phyloP scores from a whole-genome alignment of 495 filamentous ascomycete genomes.

The Xylaria grammica region DNA sequence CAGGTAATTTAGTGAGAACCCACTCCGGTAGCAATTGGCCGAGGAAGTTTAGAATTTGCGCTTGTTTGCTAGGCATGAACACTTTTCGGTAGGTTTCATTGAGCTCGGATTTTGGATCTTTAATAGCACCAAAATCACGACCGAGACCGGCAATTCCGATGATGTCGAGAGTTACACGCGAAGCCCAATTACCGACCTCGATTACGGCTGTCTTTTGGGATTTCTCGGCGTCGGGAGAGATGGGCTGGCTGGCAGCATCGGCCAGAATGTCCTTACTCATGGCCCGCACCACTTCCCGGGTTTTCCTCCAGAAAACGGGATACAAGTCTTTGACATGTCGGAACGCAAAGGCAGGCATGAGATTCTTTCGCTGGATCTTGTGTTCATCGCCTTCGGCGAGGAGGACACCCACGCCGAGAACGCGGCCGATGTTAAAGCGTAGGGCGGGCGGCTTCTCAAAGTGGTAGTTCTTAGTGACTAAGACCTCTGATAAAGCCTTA shows the following conservation, averaged over 20 bases:
- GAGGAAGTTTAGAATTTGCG: slow-evolving; percentile 51
- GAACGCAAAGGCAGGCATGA: slow-evolving; percentile 85
- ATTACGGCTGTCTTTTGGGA: slow-evolving; percentile 55
- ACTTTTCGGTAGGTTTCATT: slow-evolving; percentile 68
- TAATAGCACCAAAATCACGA: slow-evolving; percentile 74
- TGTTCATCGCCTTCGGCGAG: slow-evolving; percentile 88
- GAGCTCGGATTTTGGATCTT: slow-evolving; percentile 67
- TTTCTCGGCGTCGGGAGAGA: slow-evolving; percentile 43
- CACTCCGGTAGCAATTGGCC: slow-evolving; percentile 53
- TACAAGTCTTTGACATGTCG: slow-evolving; percentile 88
- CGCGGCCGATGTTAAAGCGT: slow-evolving; percentile 59
- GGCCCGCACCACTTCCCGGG: slow-evolving; percentile 49
- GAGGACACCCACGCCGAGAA: slow-evolving; percentile 78
- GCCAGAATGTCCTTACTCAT: slow-evolving; percentile 49
- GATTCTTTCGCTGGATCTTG: slow-evolving; percentile 76
- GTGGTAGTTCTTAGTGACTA: slow-evolving; percentile 74
- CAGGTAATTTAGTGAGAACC: slow-evolving; percentile 61
- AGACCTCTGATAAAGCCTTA: slow-evolving; percentile 69
- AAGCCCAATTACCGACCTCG: slow-evolving; percentile 73
- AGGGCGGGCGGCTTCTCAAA: slow-evolving; percentile 74
- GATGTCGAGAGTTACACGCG: slow-evolving; percentile 81
- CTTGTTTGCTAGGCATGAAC: slow-evolving; percentile 52
- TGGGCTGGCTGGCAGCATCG: slow-evolving; percentile 37
- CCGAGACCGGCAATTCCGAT: slow-evolving; percentile 85
- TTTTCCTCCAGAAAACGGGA: slow-evolving; percentile 80